phyloP scores from a whole-genome alignment of 768 basidiomycete species.

The Aureoboletus auriporus region DNA sequence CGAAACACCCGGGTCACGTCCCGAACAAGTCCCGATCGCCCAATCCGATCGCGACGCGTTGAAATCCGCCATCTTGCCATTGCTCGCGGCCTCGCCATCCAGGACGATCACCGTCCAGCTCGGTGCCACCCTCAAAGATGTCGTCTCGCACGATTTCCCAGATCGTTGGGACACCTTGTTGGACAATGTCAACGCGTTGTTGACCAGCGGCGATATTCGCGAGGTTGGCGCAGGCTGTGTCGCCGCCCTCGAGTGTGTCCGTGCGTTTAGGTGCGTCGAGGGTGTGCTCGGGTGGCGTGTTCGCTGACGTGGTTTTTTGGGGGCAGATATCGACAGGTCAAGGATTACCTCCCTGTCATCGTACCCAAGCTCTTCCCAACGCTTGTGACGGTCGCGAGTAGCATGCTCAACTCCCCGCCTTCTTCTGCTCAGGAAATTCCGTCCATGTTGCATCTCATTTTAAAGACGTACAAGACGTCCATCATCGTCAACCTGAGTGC shows the following conservation, averaged over 20 bases:
- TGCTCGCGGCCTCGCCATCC: slow-evolving; percentile 66
- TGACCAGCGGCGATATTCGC: slow-evolving; percentile 58
- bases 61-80: slow-evolving; percentile 59
- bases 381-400: slow-evolving; percentile 67
- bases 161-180: slow-evolving; percentile 68
- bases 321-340: slow-evolving; percentile 63
- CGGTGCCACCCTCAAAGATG: slow-evolving; percentile 64
- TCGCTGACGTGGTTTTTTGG: slow-evolving; percentile 34
- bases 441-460: slow-evolving; percentile 77
- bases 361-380: slow-evolving; percentile 66
- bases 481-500: slow-evolving; percentile 68
- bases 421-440: slow-evolving; percentile 67
- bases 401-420: slow-evolving; percentile 63
- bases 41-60: slow-evolving; percentile 71
- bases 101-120: slow-evolving; percentile 73
- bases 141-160: slow-evolving; percentile 77
- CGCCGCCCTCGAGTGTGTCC: slow-evolving; percentile 70
- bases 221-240: slow-evolving; percentile 82
- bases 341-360: slow-evolving; percentile 55
- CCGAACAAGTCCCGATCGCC: slow-evolving; percentile 62
- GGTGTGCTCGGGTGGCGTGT: not conserved
- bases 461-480: slow-evolving; percentile 83
- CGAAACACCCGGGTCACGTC: slow-evolving; percentile 40
- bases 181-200: slow-evolving; percentile 60
- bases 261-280: slow-evolving; percentile 41